Evolutionary conservation across 208 protist genomes (phyloP), one percentile per base, ranked within the genome.

Genomic region (Leptomonas pyrrhocoris): DNA sequence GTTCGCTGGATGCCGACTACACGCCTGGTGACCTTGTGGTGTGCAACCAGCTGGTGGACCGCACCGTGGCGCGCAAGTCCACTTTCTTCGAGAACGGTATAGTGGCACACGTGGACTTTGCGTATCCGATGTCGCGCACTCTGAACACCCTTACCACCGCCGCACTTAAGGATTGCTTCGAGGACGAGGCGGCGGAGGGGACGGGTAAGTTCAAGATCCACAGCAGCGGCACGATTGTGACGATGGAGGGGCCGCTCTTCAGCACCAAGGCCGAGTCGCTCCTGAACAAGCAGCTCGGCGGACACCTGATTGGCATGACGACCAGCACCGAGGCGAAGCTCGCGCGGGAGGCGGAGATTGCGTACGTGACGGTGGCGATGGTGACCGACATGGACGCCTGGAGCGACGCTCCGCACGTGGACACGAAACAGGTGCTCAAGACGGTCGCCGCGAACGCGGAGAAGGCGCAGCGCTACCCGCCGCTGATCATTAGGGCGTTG

Each of bases 301-400:
- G 77, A 3, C 80, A 94, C 59, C 73, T 98, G 15, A 98, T 98
- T 65, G 94, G 94, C 48, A 98, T 98, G 96, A 98, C 96, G 46
- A 86, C 90, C 27, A 80, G 81, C 9, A 93, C 93, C 21, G 94
- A 98, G 74, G 90, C 92, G 11, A 87, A 89, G 76, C 89, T 98
- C 18, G 96, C 93, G 13, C 81, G 90, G 12, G 96, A 98, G 77
- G 93, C 93, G 45, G 96, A 97, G 70, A 96, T 98, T 7, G 83
- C 82, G 23, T 98, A 97, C 73, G 71, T 81, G 43, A 77, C 74
- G 18, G 74, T 97, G 57, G 94, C 86, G 38, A 92, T 95, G 84
- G 90, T 96, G n/a, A 98, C 94, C n/a, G 96, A 98, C 81, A 97
- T 96, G 83, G 96, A 98, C 68, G 84, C 88, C 43, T 98, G 96